Evolutionary conservation across 495 filamentous ascomycete genomes (phyloP).

Genomic region (Pseudoneurospora amorphoporcata): DNA sequence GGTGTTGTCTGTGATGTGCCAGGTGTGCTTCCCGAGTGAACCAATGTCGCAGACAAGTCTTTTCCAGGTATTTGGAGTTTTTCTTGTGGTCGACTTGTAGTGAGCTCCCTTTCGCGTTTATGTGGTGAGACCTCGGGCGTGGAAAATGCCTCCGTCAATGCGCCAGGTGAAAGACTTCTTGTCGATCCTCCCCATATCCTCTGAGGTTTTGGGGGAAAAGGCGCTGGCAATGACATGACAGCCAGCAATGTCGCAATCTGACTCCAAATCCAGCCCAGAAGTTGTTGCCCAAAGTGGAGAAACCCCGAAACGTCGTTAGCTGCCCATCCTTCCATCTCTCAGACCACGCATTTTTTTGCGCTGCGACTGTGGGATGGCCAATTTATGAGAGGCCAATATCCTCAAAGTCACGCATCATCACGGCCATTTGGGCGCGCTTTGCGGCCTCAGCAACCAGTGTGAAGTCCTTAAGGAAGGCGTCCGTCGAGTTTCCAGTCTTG

Average conservation of each 20-base stretch:
- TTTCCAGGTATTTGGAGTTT: neutral
- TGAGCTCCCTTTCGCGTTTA: neutral
- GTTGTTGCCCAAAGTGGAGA: neutral
- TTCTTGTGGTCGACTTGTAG: neutral
- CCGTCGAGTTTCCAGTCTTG: slow-evolving; percentile 35
- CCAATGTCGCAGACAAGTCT: neutral
- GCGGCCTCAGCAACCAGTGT: slow-evolving; percentile 89
- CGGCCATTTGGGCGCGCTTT: slow-evolving; percentile 81
- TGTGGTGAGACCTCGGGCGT: neutral
- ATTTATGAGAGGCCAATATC: slow-evolving; percentile 44
- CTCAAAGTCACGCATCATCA: slow-evolving; percentile 76
- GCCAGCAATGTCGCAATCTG: neutral
- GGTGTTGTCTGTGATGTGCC: neutral
- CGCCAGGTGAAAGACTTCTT: neutral
- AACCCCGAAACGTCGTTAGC: neutral
- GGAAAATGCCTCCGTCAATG: neutral
- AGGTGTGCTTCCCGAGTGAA: neutral
- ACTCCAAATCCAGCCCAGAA: neutral
- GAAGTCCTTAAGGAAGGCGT: slow-evolving; percentile 64
- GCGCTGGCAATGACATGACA: neutral
- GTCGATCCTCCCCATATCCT: no score
- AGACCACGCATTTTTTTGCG: neutral
- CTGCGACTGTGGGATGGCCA: neutral
- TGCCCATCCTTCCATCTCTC: neutral
- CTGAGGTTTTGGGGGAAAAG: no score